A percentile compares a stretch with the other conserved stretches of the same genome.
phyloP scores from a whole-genome alignment of 495 filamentous ascomycete genomes.

The Penicillium coffeae region DNA sequence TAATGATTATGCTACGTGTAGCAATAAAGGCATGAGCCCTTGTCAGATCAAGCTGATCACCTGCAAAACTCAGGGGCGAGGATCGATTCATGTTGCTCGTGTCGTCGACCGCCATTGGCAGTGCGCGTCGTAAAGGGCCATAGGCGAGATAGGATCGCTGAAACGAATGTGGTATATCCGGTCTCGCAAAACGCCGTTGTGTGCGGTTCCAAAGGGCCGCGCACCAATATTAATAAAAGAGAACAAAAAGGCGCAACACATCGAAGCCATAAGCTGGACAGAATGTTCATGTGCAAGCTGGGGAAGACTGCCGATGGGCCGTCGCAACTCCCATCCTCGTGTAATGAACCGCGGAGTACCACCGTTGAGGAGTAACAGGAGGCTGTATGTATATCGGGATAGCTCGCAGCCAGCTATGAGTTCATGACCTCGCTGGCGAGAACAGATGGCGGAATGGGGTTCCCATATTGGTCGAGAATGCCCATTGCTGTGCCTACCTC shows the following conservation, averaged over 20 bases:
- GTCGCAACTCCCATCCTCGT: too few relatives aligned
- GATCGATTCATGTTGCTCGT: conserved; percentile 12
- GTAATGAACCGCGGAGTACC: too few relatives aligned
- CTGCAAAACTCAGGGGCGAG: background rate
- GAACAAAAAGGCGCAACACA: background rate
- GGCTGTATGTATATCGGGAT: too few relatives aligned
- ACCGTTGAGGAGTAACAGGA: too few relatives aligned
- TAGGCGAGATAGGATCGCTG: conserved; percentile 3
- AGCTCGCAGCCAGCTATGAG: conserved; percentile 6
- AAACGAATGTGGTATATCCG: conserved; percentile 5
- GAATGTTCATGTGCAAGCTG: background rate
- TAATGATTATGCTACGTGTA: conserved; percentile 13
- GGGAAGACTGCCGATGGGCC: too few relatives aligned
- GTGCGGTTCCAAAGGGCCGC: background rate
- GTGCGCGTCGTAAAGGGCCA: conserved; percentile 12
- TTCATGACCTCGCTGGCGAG: conserved; percentile 13
- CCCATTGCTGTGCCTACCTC: conserved; percentile 29
- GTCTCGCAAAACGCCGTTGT: conserved; percentile 7
- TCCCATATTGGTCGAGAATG: conserved; percentile 26
- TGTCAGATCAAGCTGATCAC: background rate
- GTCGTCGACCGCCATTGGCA: conserved; percentile 11
- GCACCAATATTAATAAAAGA: conserved; percentile 1
- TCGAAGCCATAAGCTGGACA: background rate
- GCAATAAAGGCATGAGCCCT: conserved; percentile 9
- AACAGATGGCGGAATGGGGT: conserved; percentile 12